Evolutionary conservation across 2,329 filamentous ascomycete species (phyloP), one percentile per base, ranked within the genome.

Genomic region (Nemania bipapillata): DNA sequence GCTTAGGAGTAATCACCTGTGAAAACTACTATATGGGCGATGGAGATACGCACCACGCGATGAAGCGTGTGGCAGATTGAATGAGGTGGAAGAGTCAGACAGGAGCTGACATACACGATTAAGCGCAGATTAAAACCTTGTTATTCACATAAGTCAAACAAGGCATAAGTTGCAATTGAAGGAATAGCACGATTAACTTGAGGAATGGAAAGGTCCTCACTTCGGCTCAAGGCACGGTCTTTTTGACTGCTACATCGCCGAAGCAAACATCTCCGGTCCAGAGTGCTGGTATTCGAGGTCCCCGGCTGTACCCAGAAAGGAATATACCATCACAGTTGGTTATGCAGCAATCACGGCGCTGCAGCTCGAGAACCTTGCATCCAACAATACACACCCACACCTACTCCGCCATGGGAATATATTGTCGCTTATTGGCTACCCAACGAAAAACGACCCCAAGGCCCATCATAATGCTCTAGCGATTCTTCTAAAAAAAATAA

Each of bases 1-100:
- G 30, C 79, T 40, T 64, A 76, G 50, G 70, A 77, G 60, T 71
- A 79, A 74, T 40, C 73, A 76, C 56, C 40, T 77, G 55, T 78
- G 61, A 70, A 37, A 60, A 60, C 22, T 37, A 28, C 7, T 47
- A 49, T 49, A 28, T 17, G 8, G 32, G 20, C 22, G 32, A 45
- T 55, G 32, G 26, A 30, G 69, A 37, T n/a, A 49, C 47, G 52
- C 47, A 52, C 28, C 56, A 63, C 32, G 42, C 54, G 26, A 15
- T 55, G 53, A 70, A 56, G 66, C 70, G 70, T 68, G 72, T 70
- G 70, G 64, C 61, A 72, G 72, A 65, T 22, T 32, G 47, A 15
- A 57, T n/a, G 22, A 35, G 52, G 26, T 26, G 28, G 49, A 47
- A 37, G 20, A 32, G 30, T 20, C 35, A 32, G 35, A 55, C 30